Evolutionary conservation across 2,329 filamentous ascomycete species (phyloP).

Genomic region (Aspergillus ruber): DNA sequence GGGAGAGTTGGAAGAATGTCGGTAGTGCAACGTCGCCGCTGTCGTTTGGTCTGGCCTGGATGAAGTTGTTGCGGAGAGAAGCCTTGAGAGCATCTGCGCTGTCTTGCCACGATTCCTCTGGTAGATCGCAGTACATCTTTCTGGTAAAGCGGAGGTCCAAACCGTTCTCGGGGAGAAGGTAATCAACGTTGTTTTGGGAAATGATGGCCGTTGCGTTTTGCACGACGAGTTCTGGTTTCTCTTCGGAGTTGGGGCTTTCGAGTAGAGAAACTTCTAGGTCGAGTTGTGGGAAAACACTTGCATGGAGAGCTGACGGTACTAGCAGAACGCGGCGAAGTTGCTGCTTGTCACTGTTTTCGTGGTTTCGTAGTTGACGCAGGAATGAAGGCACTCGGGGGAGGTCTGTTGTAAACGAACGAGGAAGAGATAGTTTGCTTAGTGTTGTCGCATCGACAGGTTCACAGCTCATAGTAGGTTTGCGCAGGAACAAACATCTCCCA

Average conservation of each 20-base stretch:
- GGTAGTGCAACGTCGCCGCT: conserved; percentile 18
- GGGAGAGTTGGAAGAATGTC: conserved; percentile 22
- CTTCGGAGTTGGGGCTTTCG: not conserved
- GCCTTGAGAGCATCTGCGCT: conserved; percentile 18
- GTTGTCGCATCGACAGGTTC: conserved; percentile 21
- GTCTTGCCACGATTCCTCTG: conserved; percentile 3
- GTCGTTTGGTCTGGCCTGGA: not conserved
- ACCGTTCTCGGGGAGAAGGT: conserved; percentile 33
- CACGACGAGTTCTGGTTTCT: conserved; percentile 15
- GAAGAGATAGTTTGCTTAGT: conserved; percentile 24
- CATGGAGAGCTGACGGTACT: conserved; percentile 22
- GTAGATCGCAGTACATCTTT: conserved; percentile 24
- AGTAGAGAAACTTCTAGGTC: conserved; percentile 25
- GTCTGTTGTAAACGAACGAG: conserved; percentile 27
- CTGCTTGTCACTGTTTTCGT: conserved; percentile 7
- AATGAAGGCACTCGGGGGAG: conserved; percentile 29
- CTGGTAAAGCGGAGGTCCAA: conserved; percentile 36
- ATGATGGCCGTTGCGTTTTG: conserved; percentile 24
- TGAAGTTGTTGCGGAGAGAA: conserved; percentile 16
- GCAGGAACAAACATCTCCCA: conserved; percentile 34
- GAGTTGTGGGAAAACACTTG: conserved; percentile 22
- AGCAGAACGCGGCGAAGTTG: conserved; percentile 26
- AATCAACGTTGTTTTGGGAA: conserved; percentile 28
- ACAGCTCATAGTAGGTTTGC: conserved; percentile 15
- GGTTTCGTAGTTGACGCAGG: conserved; percentile 19